phyloP scores from a whole-genome alignment of 768 basidiomycete genomes.

The Russula lepida region DNA sequence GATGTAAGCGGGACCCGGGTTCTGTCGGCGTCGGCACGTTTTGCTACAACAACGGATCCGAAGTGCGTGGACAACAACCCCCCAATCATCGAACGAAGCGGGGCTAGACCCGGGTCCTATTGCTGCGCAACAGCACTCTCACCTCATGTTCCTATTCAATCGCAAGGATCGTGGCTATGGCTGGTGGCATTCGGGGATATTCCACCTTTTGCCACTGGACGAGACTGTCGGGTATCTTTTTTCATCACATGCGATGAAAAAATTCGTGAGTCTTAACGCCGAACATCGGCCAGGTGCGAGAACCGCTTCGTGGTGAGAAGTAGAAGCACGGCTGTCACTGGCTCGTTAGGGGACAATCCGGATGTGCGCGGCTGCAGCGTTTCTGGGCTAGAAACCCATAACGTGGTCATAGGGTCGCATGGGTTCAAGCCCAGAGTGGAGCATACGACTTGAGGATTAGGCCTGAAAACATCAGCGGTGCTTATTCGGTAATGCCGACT shows the following conservation, averaged over 20 bases:
- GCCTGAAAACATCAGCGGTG: not conserved
- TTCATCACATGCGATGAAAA: not conserved
- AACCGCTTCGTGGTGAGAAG: constrained; percentile 1
- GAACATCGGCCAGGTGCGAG: not conserved
- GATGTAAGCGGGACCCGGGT: not conserved
- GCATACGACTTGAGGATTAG: not conserved
- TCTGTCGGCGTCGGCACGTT: constrained; percentile 1
- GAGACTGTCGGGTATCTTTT: not conserved
- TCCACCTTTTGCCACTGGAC: constrained; percentile 11
- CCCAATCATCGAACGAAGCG: not conserved
- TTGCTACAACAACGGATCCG: constrained; percentile 7
- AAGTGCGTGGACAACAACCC: not conserved
- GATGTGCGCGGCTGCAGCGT: not conserved
- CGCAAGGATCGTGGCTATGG: not conserved
- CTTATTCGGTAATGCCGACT: not conserved
- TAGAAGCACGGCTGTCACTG: not conserved
- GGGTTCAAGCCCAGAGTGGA: not conserved
- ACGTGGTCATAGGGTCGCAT: not conserved
- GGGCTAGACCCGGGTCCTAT: constrained; percentile 4
- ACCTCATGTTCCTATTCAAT: constrained; percentile 1
- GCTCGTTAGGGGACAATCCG: constrained; percentile 2
- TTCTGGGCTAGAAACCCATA: not conserved
- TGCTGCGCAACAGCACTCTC: not conserved
- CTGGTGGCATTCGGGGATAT: constrained; percentile 4
- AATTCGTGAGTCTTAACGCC: not conserved